Evolutionary conservation across 2,329 filamentous ascomycete genomes (phyloP).

Genomic region (Didymella arachidicola): DNA sequence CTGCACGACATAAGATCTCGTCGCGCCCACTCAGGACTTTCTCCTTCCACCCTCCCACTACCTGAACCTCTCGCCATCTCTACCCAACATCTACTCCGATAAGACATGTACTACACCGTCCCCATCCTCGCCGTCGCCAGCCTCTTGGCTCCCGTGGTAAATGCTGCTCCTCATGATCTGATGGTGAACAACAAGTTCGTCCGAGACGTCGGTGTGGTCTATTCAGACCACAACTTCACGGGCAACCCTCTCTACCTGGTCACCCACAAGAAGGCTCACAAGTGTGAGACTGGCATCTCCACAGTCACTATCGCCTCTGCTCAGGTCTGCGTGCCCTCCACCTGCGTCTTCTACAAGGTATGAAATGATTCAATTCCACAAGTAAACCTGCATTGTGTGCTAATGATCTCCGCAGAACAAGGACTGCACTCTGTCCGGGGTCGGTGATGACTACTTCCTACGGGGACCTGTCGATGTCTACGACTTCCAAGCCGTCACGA

Average conservation of each 20-base stretch:
- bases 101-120: not conserved
- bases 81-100: not conserved
- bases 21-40: not conserved
- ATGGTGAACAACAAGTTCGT: slow-evolving; percentile 30
- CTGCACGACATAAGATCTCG: not conserved
- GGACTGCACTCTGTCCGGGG: slow-evolving; percentile 4
- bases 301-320: not conserved
- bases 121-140: not conserved
- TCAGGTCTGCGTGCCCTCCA: slow-evolving; percentile 11
- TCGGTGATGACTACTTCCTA: slow-evolving; percentile 2
- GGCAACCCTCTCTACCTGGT: slow-evolving; percentile 23
- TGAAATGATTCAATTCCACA: too few relatives aligned
- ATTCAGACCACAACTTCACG: slow-evolving; percentile 18
- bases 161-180: slow-evolving; percentile 26
- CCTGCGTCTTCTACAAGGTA: slow-evolving; percentile 12
- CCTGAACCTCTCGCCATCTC: not conserved
- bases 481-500: not conserved
- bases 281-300: slow-evolving; percentile 23
- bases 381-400: not conserved
- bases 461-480: slow-evolving; percentile 8
- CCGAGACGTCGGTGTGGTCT: slow-evolving; percentile 31
- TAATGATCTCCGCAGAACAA: not conserved
- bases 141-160: not conserved
- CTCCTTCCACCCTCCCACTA: not conserved
- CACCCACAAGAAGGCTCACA: slow-evolving; percentile 15